A percentile compares a stretch with the other conserved stretches of the same genome.
phyloP scores from a whole-genome alignment of 2,329 filamentous ascomycete species.

The Apiospora sp. region DNA sequence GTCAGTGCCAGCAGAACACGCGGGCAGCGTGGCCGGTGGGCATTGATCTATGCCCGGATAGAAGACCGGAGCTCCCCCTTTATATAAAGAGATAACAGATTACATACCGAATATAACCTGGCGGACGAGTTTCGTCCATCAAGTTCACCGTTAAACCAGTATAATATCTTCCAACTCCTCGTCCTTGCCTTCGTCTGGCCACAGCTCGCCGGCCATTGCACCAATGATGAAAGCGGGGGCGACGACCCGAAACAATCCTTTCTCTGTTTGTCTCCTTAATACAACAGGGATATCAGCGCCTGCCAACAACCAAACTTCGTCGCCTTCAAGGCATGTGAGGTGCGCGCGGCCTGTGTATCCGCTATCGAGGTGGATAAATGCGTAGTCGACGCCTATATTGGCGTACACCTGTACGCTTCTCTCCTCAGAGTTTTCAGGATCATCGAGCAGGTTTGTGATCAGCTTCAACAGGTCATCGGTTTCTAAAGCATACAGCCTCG shows the following conservation, averaged over 20 bases:
- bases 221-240: not conserved
- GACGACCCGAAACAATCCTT: not conserved
- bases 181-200: no score
- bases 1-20: not conserved
- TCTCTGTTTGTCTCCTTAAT: not conserved
- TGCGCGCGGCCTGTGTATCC: not conserved
- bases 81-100: no score
- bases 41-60: not conserved
- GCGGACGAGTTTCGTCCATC: no score
- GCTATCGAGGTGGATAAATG: not conserved
- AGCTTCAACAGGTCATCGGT: not conserved
- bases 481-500: no score
- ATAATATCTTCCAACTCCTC: no score
- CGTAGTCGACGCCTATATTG: not conserved
- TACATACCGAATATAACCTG: no score
- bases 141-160: no score
- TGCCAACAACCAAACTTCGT: slow-evolving; percentile 3
- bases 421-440: not conserved
- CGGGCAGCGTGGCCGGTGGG: not conserved
- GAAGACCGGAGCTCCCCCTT: no score
- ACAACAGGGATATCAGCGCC: not conserved
- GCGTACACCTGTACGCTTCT: not conserved
- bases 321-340: not conserved
- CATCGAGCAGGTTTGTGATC: not conserved
- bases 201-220: no score